Evolutionary conservation across 345 rosid species (phyloP).

Genomic region (Microcos paniculata): DNA sequence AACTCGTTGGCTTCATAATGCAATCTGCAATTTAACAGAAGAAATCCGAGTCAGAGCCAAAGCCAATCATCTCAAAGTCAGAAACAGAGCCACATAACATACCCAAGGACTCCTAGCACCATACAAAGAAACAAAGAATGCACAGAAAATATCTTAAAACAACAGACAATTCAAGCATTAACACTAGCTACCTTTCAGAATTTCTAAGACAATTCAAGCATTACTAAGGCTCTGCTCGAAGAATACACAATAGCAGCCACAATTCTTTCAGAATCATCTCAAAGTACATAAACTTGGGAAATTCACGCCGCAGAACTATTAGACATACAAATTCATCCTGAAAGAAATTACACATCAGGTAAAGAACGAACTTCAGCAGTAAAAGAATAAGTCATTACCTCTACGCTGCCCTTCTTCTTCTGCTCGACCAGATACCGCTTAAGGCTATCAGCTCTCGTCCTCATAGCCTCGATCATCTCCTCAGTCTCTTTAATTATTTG

Average conservation of each 20-base stretch:
- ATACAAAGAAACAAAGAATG: neutral
- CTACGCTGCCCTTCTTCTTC: slow-evolving; percentile 35
- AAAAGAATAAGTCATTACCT: neutral
- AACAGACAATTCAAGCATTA: neutral
- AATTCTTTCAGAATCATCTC: neutral
- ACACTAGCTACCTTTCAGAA: neutral
- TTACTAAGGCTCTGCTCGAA: neutral
- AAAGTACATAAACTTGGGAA: no score
- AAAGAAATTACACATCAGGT: neutral
- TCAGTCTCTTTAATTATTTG: slow-evolving; percentile 57
- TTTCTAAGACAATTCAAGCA: no score
- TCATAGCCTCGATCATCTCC: slow-evolving; percentile 60
- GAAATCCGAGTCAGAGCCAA: neutral
- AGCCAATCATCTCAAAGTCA: neutral
- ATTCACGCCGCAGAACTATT: no score
- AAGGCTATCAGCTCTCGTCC: slow-evolving; percentile 42
- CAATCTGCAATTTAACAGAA: neutral
- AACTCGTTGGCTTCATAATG: neutral
- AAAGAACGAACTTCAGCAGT: neutral
- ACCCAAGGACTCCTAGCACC: neutral
- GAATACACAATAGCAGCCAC: neutral
- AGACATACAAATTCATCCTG: neutral
- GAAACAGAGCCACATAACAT: neutral
- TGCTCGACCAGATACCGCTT: slow-evolving; percentile 44
- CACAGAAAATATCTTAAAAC: neutral